Conservation (phyloP, 331 rosid genomes). For the Cydonia oblonga region DNA sequence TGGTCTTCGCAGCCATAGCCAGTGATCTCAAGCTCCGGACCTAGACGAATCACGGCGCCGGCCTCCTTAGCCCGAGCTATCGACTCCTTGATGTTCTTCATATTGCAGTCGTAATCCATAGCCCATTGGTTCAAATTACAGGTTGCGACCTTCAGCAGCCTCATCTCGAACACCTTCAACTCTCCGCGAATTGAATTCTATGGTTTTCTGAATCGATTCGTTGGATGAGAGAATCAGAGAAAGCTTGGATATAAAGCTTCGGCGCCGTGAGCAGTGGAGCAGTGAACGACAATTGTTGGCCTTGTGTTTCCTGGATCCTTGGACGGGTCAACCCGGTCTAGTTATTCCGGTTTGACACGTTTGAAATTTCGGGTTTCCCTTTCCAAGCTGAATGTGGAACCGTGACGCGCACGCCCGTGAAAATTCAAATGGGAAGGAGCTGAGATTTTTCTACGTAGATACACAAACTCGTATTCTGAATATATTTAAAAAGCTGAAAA, state of each 20-base stretch:
- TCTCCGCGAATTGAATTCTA: not conserved
- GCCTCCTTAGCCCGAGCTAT: conserved; percentile 48
- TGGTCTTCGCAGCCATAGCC: conserved; percentile 98
- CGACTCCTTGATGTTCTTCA: conserved; percentile 58
- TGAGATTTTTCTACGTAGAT: too few species aligned
- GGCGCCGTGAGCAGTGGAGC: not conserved
- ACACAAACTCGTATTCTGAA: too few species aligned
- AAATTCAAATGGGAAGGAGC: not conserved
- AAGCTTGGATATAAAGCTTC: not conserved
- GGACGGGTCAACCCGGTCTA: conserved; percentile 20
- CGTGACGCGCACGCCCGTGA: not conserved
- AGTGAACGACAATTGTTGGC: not conserved
- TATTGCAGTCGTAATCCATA: conserved; percentile 81
- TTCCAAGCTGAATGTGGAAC: not conserved
- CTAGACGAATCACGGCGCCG: conserved; percentile 77
- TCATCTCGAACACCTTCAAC: conserved; percentile 31
- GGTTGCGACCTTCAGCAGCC: conserved; percentile 80
- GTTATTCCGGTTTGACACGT: conserved; percentile 1
- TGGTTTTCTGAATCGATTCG: too few species aligned
- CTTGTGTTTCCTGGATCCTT: conserved; percentile 15
- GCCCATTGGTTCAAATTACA: conserved; percentile 98
- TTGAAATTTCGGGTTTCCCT: not conserved
- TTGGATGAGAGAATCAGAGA: not conserved
- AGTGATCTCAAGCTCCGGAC: conserved; percentile 90
- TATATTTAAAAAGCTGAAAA: too few species aligned